Conservation (phyloP, 2,329 filamentous ascomycete species). For the Penicillium aurantiogriseum region DNA sequence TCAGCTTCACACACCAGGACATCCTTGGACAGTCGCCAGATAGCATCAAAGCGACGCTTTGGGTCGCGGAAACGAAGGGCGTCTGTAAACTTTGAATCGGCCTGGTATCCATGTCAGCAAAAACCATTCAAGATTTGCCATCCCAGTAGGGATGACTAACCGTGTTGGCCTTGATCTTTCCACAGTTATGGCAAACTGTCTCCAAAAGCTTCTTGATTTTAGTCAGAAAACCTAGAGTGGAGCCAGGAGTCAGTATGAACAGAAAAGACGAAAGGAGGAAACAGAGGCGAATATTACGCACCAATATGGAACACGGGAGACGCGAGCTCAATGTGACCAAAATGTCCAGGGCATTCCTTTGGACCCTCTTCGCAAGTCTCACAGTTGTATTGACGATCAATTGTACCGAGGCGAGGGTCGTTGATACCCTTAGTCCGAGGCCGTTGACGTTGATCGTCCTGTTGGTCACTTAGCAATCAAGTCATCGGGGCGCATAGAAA, state of each 20-base stretch:
- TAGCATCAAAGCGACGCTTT: constrained; percentile 87
- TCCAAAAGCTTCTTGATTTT: constrained; percentile 99
- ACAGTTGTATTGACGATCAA: constrained; percentile 93
- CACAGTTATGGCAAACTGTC: constrained; percentile 98
- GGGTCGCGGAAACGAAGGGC: constrained; percentile 85
- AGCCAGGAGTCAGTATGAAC: constrained; percentile 27
- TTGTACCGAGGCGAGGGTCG: constrained; percentile 92
- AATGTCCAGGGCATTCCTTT: constrained; percentile 94
- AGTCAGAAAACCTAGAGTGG: constrained; percentile 76
- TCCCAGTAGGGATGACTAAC: constrained; percentile 73
- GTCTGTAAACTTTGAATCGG: constrained; percentile 76
- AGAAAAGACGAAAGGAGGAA: not conserved
- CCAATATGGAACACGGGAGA: constrained; percentile 89
- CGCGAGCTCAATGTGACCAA: constrained; percentile 96
- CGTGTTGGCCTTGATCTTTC: constrained; percentile 95
- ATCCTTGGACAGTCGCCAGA: constrained; percentile 89
- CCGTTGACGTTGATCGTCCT: constrained; percentile 85
- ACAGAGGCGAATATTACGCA: constrained; percentile 33
- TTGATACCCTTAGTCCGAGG: constrained; percentile 91
- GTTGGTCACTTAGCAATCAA: constrained; percentile 22
- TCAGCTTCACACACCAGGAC: constrained; percentile 83
- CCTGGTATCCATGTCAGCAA: constrained; percentile 59
- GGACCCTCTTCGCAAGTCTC: constrained; percentile 95
- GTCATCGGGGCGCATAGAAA: not conserved
- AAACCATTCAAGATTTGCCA: constrained; percentile 54